Conservation (phyloP, 805 yeast genomes). For the Candida wancherniae region DNA sequence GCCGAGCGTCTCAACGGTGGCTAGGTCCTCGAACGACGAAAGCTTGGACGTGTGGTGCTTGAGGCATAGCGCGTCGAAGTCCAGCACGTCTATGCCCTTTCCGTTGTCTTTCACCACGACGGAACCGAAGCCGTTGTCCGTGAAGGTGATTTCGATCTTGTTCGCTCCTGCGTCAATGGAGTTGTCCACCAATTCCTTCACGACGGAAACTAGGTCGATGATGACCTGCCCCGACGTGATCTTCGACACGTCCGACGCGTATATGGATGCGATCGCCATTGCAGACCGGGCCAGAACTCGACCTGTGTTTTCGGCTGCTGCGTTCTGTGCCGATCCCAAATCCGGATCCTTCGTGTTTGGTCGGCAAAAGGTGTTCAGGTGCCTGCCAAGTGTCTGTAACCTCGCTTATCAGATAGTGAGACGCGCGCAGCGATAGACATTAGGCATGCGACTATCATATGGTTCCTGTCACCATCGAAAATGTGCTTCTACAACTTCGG, state of each 20-base stretch:
- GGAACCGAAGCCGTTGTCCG: conserved; percentile 67
- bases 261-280: conserved; percentile 22
- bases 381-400: too few species aligned
- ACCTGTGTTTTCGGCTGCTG: too few species aligned
- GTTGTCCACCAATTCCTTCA: conserved; percentile 85
- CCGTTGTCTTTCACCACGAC: conserved; percentile 71
- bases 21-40: conserved; percentile 49
- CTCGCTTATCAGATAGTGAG: too few species aligned
- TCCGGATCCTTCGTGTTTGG: too few species aligned
- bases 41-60: conserved; percentile 70
- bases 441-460: too few species aligned
- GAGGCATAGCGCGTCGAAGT: conserved; percentile 50
- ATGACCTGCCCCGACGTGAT: conserved; percentile 94
- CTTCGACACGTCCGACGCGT: conserved; percentile 54
- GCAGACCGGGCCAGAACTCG: too few species aligned
- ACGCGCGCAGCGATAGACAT: too few species aligned
- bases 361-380: too few species aligned
- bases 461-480: conserved; percentile 22
- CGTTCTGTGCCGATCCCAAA: too few species aligned
- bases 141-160: conserved; percentile 61
- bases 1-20: conserved; percentile 52
- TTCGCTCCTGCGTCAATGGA: conserved; percentile 74
- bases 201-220: conserved; percentile 67
- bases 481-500: conserved; percentile 31
- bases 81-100: conserved; percentile 50